Conservation (phyloP, 106 monocot genomes). For the Platanthera zijinensis region DNA sequence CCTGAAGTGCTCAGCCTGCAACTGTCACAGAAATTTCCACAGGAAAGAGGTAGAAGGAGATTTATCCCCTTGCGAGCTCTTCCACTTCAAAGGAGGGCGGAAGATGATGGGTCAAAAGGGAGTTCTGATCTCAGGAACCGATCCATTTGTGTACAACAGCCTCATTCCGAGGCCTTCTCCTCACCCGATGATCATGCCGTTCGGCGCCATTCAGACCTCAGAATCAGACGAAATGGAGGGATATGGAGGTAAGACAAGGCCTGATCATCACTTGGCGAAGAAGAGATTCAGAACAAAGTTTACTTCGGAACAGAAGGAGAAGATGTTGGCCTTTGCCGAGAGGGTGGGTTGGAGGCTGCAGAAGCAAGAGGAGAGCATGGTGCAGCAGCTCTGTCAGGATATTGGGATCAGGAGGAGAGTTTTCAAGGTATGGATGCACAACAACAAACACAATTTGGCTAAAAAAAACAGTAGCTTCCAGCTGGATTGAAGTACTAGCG, state of each 20-base stretch:
- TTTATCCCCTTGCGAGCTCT: neutral
- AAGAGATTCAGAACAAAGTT: conserved; percentile 76
- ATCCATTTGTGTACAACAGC: conserved; percentile 15
- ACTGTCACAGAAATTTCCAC: conserved; percentile 75
- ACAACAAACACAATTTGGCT: conserved; percentile 50
- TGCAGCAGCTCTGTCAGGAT: conserved; percentile 53
- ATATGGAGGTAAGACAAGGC: conserved; percentile 7
- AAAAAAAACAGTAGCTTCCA: conserved; percentile 9
- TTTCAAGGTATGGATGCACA: conserved; percentile 67
- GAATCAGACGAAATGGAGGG: conserved; percentile 50
- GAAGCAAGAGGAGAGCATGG: conserved; percentile 34
- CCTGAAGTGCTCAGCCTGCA: conserved; percentile 56
- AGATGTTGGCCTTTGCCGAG: conserved; percentile 58
- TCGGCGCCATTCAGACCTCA: conserved; percentile 40
- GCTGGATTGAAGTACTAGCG: neutral
- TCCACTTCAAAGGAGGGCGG: conserved; percentile 18
- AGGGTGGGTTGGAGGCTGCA: conserved; percentile 44
- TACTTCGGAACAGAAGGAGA: conserved; percentile 75
- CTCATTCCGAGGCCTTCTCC: conserved; percentile 23
- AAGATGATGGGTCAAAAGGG: conserved; percentile 26
- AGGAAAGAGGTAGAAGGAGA: conserved; percentile 43
- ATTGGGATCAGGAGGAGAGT: conserved; percentile 50
- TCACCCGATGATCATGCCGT: conserved; percentile 68
- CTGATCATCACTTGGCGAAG: conserved; percentile 16
- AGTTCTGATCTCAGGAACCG: conserved; percentile 18